Conservation (phyloP, 352 stramenopile genomes). For the Pythium folliculosum region DNA sequence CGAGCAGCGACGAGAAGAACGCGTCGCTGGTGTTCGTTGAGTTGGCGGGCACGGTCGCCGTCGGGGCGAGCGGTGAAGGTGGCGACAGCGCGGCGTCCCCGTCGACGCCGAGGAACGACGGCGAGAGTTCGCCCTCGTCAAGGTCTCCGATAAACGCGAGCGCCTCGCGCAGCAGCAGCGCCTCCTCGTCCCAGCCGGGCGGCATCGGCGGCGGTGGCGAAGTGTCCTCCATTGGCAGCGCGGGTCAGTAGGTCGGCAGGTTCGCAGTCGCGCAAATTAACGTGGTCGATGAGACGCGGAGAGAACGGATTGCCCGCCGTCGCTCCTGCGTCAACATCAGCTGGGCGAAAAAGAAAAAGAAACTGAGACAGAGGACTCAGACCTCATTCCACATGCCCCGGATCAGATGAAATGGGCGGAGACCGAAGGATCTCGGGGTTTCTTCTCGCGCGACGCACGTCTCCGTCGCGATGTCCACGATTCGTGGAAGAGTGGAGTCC, state of each 20-base stretch:
- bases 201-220: not conserved
- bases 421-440: not conserved
- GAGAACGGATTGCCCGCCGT: not conserved
- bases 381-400: too few species aligned
- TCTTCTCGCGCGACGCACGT: too few species aligned
- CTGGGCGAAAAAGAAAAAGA: too few species aligned
- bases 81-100: not conserved
- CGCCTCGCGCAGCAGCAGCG: slow-evolving; percentile 10
- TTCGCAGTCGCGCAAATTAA: too few species aligned
- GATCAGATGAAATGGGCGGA: too few species aligned
- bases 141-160: slow-evolving; percentile 21
- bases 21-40: not conserved
- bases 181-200: not conserved
- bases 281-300: not conserved
- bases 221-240: not conserved
- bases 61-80: not conserved
- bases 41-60: not conserved
- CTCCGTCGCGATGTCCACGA: too few species aligned
- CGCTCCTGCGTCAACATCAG: too few species aligned
- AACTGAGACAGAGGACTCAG: too few species aligned
- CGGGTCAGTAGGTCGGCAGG: too few species aligned
- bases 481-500: too few species aligned
- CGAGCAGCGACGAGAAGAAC: slow-evolving; percentile 1
- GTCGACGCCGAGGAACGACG: not conserved
- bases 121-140: slow-evolving; percentile 3